phyloP scores from a whole-genome alignment of 306 rosid species.

The Rosa chinensis region DNA sequence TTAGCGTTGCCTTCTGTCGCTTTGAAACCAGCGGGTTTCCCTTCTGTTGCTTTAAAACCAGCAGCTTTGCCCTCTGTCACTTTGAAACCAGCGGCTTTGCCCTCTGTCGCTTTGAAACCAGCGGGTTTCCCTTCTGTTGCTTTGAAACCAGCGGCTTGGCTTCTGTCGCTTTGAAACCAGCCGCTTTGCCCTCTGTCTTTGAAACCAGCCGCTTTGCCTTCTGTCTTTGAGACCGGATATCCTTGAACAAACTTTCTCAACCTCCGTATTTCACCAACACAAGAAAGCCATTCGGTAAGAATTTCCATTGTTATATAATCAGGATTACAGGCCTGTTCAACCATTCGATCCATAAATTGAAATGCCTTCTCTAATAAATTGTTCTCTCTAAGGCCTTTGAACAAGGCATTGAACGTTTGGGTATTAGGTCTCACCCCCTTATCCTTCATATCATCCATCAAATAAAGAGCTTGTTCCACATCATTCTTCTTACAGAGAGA shows the following conservation, averaged over 20 bases:
- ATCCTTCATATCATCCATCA: constrained; percentile 60
- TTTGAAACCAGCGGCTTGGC: too few relatives aligned
- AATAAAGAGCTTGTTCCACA: constrained; percentile 48
- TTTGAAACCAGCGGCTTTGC: background rate
- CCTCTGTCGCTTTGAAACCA: too few relatives aligned
- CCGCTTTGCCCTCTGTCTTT: background rate
- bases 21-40: background rate
- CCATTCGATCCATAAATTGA: constrained; percentile 64
- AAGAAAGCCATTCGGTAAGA: constrained; percentile 74
- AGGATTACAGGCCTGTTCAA: constrained; percentile 59
- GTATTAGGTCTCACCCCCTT: constrained; percentile 57
- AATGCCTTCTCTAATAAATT: constrained; percentile 52
- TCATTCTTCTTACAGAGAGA: constrained; percentile 55
- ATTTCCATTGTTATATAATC: constrained; percentile 71
- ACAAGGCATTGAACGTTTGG: constrained; percentile 59
- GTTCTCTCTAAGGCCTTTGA: constrained; percentile 52
- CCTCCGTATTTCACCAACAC: constrained; percentile 46
- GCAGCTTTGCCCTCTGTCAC: background rate
- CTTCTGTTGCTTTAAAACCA: background rate
- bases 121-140: too few relatives aligned
- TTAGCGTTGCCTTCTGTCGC: too few relatives aligned
- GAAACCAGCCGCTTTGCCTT: constrained; percentile 23
- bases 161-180: background rate
- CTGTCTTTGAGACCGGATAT: constrained; percentile 28
- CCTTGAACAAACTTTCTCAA: constrained; percentile 49